Percentiles rank a stretch among this genome's conserved stretches.
phyloP scores from a whole-genome alignment of 2,329 filamentous ascomycete genomes.

The Lasiodiplodia sp. region DNA sequence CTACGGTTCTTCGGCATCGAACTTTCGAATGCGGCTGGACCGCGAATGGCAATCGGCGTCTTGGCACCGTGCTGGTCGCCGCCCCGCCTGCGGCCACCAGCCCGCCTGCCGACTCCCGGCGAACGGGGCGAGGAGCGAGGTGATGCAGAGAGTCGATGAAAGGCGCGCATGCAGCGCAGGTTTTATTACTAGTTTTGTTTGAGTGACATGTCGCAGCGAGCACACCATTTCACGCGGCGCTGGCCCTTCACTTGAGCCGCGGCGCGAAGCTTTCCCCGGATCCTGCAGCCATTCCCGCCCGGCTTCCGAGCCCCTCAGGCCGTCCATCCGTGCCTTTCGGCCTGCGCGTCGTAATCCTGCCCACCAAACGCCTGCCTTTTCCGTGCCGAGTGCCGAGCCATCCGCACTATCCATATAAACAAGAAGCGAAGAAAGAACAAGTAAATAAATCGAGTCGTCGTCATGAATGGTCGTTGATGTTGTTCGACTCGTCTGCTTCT shows the following conservation, averaged over 20 bases:
- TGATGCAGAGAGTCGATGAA: not conserved
- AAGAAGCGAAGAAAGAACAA: conserved; percentile 10
- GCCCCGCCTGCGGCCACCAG: not conserved
- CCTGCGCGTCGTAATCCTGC: conserved; percentile 1
- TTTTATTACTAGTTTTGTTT: conserved; percentile 12
- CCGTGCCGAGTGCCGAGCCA: conserved; percentile 24
- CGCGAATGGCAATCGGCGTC: conserved; percentile 21
- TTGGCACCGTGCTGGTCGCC: conserved; percentile 11
- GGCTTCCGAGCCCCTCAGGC: conserved; percentile 8
- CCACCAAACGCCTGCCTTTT: conserved; percentile 20
- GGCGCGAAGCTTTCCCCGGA: conserved; percentile 15
- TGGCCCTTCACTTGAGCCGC: conserved; percentile 17
- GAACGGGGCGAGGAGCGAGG: not conserved
- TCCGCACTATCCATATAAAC: conserved; percentile 19
- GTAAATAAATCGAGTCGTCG: not conserved
- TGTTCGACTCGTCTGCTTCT: conserved; percentile 18
- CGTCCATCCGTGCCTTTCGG: conserved; percentile 3
- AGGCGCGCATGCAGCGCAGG: not conserved
- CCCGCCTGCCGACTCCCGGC: not conserved
- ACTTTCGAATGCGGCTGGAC: conserved; percentile 19
- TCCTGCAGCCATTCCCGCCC: conserved; percentile 14
- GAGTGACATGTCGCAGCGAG: conserved; percentile 12
- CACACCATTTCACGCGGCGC: conserved; percentile 14
- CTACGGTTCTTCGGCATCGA: conserved; percentile 27
- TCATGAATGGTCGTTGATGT: conserved; percentile 12